These are phyloP conservation scores for Acacia concinna DNA, from an alignment of 331 rosid species.

Conservation along the genomic window DNA sequence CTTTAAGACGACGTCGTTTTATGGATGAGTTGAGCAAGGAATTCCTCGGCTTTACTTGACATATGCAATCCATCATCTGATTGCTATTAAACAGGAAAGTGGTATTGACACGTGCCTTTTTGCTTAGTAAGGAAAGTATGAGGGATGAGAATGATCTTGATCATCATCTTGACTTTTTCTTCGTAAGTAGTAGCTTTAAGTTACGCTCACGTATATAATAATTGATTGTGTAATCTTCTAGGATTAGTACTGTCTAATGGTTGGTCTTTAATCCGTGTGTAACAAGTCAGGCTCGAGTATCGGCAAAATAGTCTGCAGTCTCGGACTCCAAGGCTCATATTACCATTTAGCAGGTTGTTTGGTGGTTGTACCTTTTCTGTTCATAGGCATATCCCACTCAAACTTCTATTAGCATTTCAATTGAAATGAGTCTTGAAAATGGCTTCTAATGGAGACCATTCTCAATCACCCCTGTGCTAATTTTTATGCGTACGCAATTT, in stretches of 20 bases:
- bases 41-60: too few species aligned
- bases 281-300: slow-evolving; percentile 1
- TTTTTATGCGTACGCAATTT: background rate
- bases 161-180: background rate
- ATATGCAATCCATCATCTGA: slow-evolving; percentile 16
- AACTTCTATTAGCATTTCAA: slow-evolving; percentile 20
- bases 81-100: background rate
- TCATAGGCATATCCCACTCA: slow-evolving; percentile 1
- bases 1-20: too few species aligned
- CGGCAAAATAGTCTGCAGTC: background rate
- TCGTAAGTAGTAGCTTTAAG: background rate
- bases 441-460: background rate
- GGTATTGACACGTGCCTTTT: background rate
- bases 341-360: background rate
- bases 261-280: background rate
- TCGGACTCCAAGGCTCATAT: background rate
- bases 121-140: slow-evolving; percentile 1
- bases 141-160: background rate
- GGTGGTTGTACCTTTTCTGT: background rate
- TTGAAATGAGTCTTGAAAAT: slow-evolving; percentile 28
- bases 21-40: too few species aligned
- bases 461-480: background rate
- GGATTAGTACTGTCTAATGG: background rate
- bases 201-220: background rate
- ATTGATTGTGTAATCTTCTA: background rate